A percentile compares a stretch with the other conserved stretches of the same genome.
Conservation (phyloP, 352 stramenopile genomes). For the Globisporangium acanthophoron region DNA sequence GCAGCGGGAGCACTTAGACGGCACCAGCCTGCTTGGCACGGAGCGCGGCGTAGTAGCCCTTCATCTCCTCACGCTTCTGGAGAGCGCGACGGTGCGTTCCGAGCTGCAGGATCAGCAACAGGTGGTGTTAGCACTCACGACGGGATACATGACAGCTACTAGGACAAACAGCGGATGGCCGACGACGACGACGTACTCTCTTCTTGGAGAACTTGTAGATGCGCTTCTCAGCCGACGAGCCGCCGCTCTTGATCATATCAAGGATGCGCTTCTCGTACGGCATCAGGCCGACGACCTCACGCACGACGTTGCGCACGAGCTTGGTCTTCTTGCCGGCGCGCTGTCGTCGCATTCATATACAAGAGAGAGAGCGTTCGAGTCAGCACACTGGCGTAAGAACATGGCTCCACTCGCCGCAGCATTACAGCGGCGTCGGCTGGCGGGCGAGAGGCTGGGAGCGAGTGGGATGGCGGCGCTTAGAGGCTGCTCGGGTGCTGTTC, state of each 20-base stretch:
- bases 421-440: too few relatives aligned
- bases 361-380: not conserved
- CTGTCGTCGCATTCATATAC: conserved; percentile 16
- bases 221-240: conserved; percentile 96
- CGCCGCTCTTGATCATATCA: conserved; percentile 99
- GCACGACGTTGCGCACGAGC: conserved; percentile 94
- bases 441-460: too few relatives aligned
- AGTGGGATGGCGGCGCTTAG: too few relatives aligned
- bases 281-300: conserved; percentile 97
- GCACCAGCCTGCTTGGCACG: conserved; percentile 91
- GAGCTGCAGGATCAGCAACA: conserved; percentile 52
- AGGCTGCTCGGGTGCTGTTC: too few relatives aligned
- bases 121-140: not conserved
- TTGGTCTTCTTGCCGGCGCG: conserved; percentile 93
- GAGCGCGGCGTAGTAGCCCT: conserved; percentile 96
- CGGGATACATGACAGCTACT: too few relatives aligned
- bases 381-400: not conserved
- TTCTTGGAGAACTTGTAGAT: conserved; percentile 99
- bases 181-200: conserved; percentile 56
- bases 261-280: conserved; percentile 99
- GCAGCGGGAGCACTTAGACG: conserved; percentile 29
- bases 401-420: not conserved
- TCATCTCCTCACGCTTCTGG: conserved; percentile 99
- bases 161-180: not conserved
- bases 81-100: conserved; percentile 97